Percentiles rank a stretch among this genome's conserved stretches.
Evolutionary conservation across 2,329 filamentous ascomycete species (phyloP).

Genomic region (Aspergillaceae sp.): DNA sequence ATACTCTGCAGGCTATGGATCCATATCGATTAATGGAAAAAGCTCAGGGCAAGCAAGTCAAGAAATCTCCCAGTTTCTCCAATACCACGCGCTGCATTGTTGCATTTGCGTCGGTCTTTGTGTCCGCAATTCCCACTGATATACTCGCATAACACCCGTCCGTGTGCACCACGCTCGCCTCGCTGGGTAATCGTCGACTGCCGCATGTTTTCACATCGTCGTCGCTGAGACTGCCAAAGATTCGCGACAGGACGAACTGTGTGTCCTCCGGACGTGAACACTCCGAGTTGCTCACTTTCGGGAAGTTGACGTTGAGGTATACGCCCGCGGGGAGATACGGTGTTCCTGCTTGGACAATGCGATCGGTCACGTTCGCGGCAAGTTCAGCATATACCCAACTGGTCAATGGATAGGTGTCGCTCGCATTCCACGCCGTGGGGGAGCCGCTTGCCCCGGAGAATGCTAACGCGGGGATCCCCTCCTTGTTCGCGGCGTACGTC

Average conservation of each 20-base stretch:
- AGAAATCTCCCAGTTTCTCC: constrained; percentile 41
- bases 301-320: constrained; percentile 64
- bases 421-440: constrained; percentile 46
- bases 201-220: constrained; percentile 53
- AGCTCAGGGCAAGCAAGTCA: constrained; percentile 39
- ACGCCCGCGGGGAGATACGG: constrained; percentile 55
- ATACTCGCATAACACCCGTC: constrained; percentile 54
- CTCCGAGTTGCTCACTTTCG: constrained; percentile 36
- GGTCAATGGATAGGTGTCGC: constrained; percentile 34
- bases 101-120: constrained; percentile 52
- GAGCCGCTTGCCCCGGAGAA: constrained; percentile 52
- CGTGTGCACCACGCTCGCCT: constrained; percentile 44
- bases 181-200: constrained; percentile 48
- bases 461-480: constrained; percentile 56
- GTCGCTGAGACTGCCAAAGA: constrained; percentile 40
- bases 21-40: neutral
- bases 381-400: constrained; percentile 57
- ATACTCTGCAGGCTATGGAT: neutral
- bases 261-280: constrained; percentile 50
- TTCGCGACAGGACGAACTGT: constrained; percentile 56
- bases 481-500: constrained; percentile 46
- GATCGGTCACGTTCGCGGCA: constrained; percentile 49
- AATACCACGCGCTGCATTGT: constrained; percentile 45
- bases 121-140: constrained; percentile 52
- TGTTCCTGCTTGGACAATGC: constrained; percentile 46